Evolutionary conservation across 2,329 filamentous ascomycete genomes (phyloP).

Genomic region (Lecanicillium sp.): DNA sequence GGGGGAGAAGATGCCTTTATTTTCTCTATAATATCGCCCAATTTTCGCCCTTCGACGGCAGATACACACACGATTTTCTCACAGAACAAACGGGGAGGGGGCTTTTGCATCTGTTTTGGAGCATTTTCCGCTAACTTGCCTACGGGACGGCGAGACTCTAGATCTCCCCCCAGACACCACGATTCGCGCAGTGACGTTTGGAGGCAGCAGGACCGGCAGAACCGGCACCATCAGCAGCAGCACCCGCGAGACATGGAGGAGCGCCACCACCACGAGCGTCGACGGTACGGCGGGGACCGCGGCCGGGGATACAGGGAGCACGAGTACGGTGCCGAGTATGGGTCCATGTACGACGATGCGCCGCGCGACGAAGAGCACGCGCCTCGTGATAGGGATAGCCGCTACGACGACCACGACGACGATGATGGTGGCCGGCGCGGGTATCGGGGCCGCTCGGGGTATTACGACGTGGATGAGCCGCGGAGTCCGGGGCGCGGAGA

Average conservation of each 20-base stretch:
- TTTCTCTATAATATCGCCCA: too few species aligned
- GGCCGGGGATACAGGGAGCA: conserved; percentile 16
- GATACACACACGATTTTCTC: background rate
- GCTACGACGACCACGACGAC: too few species aligned
- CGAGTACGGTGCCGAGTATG: conserved; percentile 7
- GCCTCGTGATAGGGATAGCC: too few species aligned
- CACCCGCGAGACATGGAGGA: conserved; percentile 21
- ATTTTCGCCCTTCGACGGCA: too few species aligned
- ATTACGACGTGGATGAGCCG: conserved; percentile 16
- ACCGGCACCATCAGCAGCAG: too few species aligned
- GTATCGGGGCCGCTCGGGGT: conserved; percentile 11
- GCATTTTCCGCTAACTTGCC: conserved; percentile 40
- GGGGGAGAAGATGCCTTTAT: too few species aligned
- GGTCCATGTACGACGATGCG: conserved; percentile 33
- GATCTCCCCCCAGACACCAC: conserved; percentile 38
- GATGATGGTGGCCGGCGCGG: conserved; percentile 13
- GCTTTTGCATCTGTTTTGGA: too few species aligned
- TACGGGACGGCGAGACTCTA: conserved; percentile 37
- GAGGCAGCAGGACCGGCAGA: conserved; percentile 21
- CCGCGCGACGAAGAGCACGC: too few species aligned
- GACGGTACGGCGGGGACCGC: background rate
- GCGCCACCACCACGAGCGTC: conserved; percentile 18
- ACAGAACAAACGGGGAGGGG: too few species aligned
- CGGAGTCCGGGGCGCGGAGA: conserved; percentile 31
- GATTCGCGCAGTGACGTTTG: conserved; percentile 30